Evolutionary conservation across 2,329 filamentous ascomycete genomes (phyloP), one percentile per base, ranked within the genome.

Genomic region (Aspergillus calidoustus): DNA sequence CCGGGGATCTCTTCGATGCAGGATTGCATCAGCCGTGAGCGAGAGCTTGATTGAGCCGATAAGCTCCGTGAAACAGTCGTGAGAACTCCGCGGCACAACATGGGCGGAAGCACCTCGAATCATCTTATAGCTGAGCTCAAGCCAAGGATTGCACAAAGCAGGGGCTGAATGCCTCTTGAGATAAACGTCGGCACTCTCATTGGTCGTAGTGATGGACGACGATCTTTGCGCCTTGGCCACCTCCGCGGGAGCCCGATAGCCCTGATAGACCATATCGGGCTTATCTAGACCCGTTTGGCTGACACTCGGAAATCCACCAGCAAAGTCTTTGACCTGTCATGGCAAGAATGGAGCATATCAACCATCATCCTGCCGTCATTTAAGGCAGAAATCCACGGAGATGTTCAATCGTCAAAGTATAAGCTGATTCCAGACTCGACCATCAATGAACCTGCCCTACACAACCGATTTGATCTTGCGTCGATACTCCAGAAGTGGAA

Each of bases 161-260:
- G 28, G 50, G 57, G 51, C 51, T 49, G 49, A 47, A 19, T 25
- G 25, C 23, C 7, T 9, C 7, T 1, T 50, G 22, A 60, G 57
- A 60, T 60, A 60, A 60, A 60, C 30, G 23, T 28, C 43, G 46
- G 9, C 28, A 3, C 51, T 55, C 44, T 51, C 11, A 60, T 60
- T 60, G 57, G 57, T 34, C 46, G 23, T 17, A 3, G 2, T 30
- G 43, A n/a, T n/a, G 6, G 17, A 28, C 22, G 30, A 54, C 34
- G 57, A 54, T 59, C 50, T 30, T 46, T 46, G 50, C 28, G 50
- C 22, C 9, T 47, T 15, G 41, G 28, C 49, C 49, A 59, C 56
- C 38, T 59, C 56, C 56, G 56, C 56, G 56, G 56, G 52, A n/a
- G 38, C 11, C 38, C 46, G 52, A 54, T 54, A 59, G 56, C 25